A percentile compares a stretch with the other conserved stretches of the same genome.
Evolutionary conservation across 805 yeast genomes (phyloP).

Genomic region (Wickerhamomyces pijperi): DNA sequence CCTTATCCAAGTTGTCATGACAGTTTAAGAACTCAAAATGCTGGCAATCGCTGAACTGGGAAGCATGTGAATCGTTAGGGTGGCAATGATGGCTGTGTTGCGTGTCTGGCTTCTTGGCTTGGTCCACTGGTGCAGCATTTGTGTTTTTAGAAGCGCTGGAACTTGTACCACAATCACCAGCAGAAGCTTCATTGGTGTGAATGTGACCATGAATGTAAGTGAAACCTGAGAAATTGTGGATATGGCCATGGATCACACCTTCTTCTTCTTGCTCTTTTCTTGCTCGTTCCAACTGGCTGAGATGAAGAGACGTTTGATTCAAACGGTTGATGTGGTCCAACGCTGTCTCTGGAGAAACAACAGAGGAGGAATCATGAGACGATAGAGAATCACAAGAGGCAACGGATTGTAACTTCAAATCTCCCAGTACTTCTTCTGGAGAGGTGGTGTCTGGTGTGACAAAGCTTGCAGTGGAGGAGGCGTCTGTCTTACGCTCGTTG

Average conservation of each 20-base stretch:
- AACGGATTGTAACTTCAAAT: no score
- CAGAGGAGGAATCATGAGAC: no score
- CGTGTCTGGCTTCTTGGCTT: background rate
- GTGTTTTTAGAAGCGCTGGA: background rate
- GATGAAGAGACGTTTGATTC: background rate
- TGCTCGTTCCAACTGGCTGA: background rate
- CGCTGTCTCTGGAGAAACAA: background rate
- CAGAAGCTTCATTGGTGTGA: conserved; percentile 25
- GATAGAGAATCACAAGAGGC: no score
- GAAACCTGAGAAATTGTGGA: conserved; percentile 49
- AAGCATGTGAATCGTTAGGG: conserved; percentile 10
- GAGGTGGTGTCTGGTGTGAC: no score
- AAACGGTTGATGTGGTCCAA: background rate
- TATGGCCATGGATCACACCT: conserved; percentile 59
- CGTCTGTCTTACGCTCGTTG: no score
- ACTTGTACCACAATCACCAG: background rate
- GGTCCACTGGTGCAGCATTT: background rate
- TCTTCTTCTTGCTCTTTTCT: conserved; percentile 15
- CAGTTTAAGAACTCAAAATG: conserved; percentile 31
- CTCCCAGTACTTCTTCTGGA: no score
- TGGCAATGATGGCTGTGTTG: conserved; percentile 11
- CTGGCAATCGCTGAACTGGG: conserved; percentile 23
- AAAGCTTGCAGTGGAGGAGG: no score
- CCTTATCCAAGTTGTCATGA: conserved; percentile 17
- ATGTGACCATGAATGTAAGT: conserved; percentile 63